Base-by-base conservation (phyloP, 768 basidiomycete species). In the Zangia roseola region DNA sequence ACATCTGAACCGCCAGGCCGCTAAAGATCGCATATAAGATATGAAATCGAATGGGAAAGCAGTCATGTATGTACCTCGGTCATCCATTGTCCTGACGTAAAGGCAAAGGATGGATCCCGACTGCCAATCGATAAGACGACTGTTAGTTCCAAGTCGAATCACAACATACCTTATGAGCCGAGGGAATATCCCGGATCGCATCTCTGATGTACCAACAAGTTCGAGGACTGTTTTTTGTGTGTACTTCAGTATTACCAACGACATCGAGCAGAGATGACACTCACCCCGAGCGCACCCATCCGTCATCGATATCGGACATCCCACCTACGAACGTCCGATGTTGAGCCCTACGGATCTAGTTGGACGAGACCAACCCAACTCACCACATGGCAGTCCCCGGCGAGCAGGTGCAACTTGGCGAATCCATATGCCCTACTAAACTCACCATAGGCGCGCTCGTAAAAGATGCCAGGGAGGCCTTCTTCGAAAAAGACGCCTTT, bases 51-150 rank as follows among this genome's bases (percentile, higher is more conserved):
- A 20, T 38, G 39, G 14, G 12, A 42, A 0, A 14, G 12, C 16
- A 9, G 12, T 10, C 28, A 21, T 33, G 28, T 6, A 51, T 63
- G 5, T 50, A 77, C 86, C 70, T 89, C 86, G 4, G 88, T 89
- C 88, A 88, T 88, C 87, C 87, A 91, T 66, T 91, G 88, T 0
- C 88, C 88, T 10, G 86, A 79, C 5, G 83, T 87, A 52, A 82
- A 90, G 0, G 85, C 83, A 25, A 64, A 47, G 1, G 69, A 58
- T 9, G 86, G 80, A 59, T 90, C 78, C 6, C 82, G 84, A 59
- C 86, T 87, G 45, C 43, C 6, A 38, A 34, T 16, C 16, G 9
- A 30, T 36, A 30, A 30, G 23, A 45, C n/a, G 24, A 6, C 5
- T 13, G 19, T 7, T 13, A 25, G 13, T 42, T 33, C 23, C 17